phyloP scores from a whole-genome alignment of 257 asterid species.

The Mentha longifolia region DNA sequence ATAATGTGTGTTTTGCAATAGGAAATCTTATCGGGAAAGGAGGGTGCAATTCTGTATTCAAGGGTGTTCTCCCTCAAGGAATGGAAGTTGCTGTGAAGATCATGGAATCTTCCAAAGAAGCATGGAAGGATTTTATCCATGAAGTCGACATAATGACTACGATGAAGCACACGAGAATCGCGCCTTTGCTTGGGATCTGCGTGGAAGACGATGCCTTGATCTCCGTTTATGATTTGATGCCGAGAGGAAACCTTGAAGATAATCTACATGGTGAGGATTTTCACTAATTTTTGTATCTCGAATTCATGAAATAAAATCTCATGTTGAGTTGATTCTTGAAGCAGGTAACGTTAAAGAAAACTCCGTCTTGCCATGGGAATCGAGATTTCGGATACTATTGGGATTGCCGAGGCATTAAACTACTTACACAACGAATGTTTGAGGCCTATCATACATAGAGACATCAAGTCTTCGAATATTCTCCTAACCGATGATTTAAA shows the following conservation, averaged over 20 bases:
- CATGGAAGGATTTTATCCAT: slow-evolving; percentile 61
- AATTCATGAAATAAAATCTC: background rate
- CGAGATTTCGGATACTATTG: slow-evolving; percentile 69
- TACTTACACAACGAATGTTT: slow-evolving; percentile 70
- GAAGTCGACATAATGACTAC: slow-evolving; percentile 87
- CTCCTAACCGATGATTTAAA: slow-evolving; percentile 67
- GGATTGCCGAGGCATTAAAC: slow-evolving; percentile 83
- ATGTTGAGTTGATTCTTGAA: slow-evolving; percentile 30
- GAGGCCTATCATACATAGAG: slow-evolving; percentile 82
- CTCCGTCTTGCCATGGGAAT: slow-evolving; percentile 66
- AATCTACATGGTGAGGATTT: slow-evolving; percentile 66
- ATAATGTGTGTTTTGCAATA: slow-evolving; percentile 31
- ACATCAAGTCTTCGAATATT: slow-evolving; percentile 86
- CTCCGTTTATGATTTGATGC: slow-evolving; percentile 67
- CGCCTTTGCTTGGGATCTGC: slow-evolving; percentile 78
- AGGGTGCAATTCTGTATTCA: slow-evolving; percentile 80
- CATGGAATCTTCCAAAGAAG: slow-evolving; percentile 60
- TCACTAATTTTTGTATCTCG: background rate
- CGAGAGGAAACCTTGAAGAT: slow-evolving; percentile 82
- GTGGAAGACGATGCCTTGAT: slow-evolving; percentile 57
- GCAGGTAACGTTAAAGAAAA: slow-evolving; percentile 52
- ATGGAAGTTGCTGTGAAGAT: slow-evolving; percentile 77
- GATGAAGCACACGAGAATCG: slow-evolving; percentile 64
- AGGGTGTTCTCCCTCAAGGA: slow-evolving; percentile 74
- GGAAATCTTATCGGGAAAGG: slow-evolving; percentile 82